Evolutionary conservation across 1,284 basidiomycete genomes (phyloP), one percentile per base, ranked within the genome.

Genomic region (Fomitopsis schrenkii): DNA sequence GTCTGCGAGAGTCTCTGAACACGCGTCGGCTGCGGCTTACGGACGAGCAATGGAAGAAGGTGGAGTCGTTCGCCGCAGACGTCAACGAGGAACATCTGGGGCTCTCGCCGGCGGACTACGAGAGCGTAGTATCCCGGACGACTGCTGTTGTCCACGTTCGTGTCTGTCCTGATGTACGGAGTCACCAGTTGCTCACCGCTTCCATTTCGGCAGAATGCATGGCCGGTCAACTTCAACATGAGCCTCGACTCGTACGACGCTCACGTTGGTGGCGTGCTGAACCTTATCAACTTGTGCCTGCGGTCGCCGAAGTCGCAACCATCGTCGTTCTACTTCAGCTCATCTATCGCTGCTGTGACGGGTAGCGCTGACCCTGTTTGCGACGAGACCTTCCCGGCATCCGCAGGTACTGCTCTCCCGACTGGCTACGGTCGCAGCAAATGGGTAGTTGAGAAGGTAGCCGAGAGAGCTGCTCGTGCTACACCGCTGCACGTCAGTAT

Each of bases 371-470:
- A 72, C n/a, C 58, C 57, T 6, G 63, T 66, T 17, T 75, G 78
- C 2, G 66, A 70, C 2, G 82, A 85, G 63, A 70, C 70, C 10
- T 75, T 81, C 56, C 70, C 75, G 10, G 63, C 70, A 6, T 64
- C 75, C 36, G 75, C 81, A 0, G 68, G 64, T 1, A 71, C 75
- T 36, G 80, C 81, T 0, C 77, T 76, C 9, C 70, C 71, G 3
- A 82, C 84, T 59, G 85, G 85, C 28, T 87, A 87, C 65, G 85
- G 82, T 5, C 70, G 80, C 57, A 77, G 73, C 58, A 88, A 88
- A 68, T 88, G 85, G 84, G 82, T 87, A 0, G 81, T 80, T 0
- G 86, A 88, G 74, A 82, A 81, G 66, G 59, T 88, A 0, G 82
- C 81, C 65, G 75, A 82, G 64, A 68, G 72, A 44, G 79, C 75